Evolutionary conservation across 805 yeast genomes (phyloP).

Genomic region (Candida coquimbonensis): DNA sequence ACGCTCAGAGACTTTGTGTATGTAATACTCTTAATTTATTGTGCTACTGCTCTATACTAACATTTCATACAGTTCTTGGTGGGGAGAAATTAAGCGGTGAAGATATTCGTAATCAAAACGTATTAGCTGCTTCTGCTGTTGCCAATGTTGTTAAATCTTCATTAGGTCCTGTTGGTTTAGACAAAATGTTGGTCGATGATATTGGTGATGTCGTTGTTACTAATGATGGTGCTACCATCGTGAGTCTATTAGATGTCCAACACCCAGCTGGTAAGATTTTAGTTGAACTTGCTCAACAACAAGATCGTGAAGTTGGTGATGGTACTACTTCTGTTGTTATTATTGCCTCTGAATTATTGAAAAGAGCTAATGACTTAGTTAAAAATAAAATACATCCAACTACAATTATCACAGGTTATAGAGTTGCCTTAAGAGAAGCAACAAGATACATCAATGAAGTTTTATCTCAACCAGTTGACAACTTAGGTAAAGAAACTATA

Average conservation of each 20-base stretch:
- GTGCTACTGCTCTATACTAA: conserved; percentile 7
- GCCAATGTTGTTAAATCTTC: conserved; percentile 96
- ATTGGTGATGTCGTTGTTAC: conserved; percentile 99
- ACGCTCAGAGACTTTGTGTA: conserved; percentile 83
- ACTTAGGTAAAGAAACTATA: conserved; percentile 70
- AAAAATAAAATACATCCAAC: conserved; percentile 95
- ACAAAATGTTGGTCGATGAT: conserved; percentile 97
- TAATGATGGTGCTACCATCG: conserved; percentile 97
- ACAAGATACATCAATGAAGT: conserved; percentile 76
- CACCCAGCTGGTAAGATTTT: conserved; percentile 98
- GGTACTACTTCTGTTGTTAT: conserved; percentile 98
- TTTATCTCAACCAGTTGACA: conserved; percentile 70
- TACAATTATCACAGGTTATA: conserved; percentile 92
- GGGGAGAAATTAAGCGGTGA: conserved; percentile 96
- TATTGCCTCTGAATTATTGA: conserved; percentile 86
- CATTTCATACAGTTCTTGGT: conserved; percentile 51
- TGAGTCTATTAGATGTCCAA: conserved; percentile 86
- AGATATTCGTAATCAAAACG: conserved; percentile 93
- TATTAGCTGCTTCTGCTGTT: conserved; percentile 95
- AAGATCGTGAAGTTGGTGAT: conserved; percentile 97
- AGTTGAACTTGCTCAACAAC: conserved; percentile 97
- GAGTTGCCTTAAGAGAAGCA: conserved; percentile 90
- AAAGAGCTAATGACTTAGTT: conserved; percentile 89
- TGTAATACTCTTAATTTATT: conserved; percentile 14
- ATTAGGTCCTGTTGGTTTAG: conserved; percentile 96